Evolutionary conservation across 2,329 filamentous ascomycete genomes (phyloP).

Genomic region (Podosphaera xanthii): DNA sequence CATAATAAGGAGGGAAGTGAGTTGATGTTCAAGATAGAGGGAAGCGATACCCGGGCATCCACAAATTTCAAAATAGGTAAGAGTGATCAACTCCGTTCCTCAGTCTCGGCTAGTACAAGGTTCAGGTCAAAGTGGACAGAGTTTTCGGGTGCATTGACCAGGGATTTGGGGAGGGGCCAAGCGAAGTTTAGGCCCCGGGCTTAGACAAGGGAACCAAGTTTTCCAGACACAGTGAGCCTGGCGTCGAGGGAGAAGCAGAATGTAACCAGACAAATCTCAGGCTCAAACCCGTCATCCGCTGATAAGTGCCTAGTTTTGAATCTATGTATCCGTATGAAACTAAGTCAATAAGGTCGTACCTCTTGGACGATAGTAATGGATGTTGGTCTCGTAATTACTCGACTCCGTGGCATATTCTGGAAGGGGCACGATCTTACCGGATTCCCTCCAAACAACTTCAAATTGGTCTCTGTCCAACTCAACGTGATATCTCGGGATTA

Average conservation of each 20-base stretch:
- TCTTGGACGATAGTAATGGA: too few species aligned
- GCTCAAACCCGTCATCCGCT: not conserved
- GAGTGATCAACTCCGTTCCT: not conserved
- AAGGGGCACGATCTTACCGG: not conserved
- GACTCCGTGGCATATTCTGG: not conserved
- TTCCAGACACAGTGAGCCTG: not conserved
- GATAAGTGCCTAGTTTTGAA: too few species aligned
- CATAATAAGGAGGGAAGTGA: not conserved
- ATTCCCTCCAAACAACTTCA: not conserved
- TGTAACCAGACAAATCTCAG: not conserved
- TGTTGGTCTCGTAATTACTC: too few species aligned
- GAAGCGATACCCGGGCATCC: not conserved
- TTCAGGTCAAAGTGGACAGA: not conserved
- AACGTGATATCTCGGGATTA: not conserved
- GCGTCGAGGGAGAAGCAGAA: not conserved
- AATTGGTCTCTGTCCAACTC: not conserved
- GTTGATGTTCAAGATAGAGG: not conserved
- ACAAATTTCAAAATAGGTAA: not conserved
- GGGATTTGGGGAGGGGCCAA: not conserved
- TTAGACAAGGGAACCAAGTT: not conserved
- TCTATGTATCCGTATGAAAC: not conserved
- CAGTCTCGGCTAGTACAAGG: not conserved
- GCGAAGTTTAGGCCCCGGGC: not conserved
- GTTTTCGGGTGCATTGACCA: not conserved
- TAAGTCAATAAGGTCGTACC: too few species aligned